Conservation (phyloP, 352 stramenopile species). For the Pythium dissimile region DNA sequence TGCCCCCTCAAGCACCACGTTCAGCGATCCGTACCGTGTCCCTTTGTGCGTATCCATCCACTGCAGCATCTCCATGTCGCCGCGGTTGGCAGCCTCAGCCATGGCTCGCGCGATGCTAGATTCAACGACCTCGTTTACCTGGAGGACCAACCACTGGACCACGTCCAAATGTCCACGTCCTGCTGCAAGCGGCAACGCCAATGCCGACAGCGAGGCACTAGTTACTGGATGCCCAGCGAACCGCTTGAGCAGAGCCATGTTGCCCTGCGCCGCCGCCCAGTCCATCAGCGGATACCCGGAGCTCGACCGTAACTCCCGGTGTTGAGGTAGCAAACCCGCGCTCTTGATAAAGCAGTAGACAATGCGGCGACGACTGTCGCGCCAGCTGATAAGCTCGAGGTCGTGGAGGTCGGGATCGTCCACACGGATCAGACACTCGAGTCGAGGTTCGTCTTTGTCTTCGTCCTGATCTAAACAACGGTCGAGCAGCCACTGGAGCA, state of each 20-base stretch:
- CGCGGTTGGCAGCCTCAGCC: neutral
- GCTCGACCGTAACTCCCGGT: neutral
- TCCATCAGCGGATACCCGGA: constrained; percentile 3
- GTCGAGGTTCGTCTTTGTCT: neutral
- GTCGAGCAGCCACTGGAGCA: constrained; percentile 4
- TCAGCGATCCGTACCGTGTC: neutral
- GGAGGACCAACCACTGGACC: neutral
- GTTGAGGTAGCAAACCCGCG: neutral
- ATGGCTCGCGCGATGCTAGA: neutral
- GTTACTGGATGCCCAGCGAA: neutral
- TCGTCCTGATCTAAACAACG: neutral
- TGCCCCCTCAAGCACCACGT: neutral
- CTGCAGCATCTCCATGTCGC: constrained; percentile 1
- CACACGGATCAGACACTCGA: neutral
- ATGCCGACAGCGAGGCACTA: neutral
- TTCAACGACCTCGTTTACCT: neutral
- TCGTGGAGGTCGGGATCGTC: neutral
- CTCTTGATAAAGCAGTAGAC: neutral
- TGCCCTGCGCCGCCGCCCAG: neutral
- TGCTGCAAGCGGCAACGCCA: neutral
- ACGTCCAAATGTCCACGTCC: neutral
- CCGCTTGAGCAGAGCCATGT: neutral
- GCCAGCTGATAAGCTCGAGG: neutral
- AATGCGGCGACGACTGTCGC: neutral
- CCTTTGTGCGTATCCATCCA: neutral